Conservation (phyloP, 1,284 basidiomycete species). For the Leccinum ponderosum region DNA sequence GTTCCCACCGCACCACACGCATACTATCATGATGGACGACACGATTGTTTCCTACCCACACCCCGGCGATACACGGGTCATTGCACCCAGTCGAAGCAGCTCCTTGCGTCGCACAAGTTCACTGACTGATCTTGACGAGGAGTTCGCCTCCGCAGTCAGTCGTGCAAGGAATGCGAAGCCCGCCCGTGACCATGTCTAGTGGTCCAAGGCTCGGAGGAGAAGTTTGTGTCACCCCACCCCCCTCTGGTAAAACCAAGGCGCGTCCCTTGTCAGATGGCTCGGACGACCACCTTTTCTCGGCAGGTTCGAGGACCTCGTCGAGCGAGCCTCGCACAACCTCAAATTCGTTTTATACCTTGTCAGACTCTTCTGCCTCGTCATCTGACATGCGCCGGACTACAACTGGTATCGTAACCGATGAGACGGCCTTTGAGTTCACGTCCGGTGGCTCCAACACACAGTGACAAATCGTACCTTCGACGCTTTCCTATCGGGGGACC, state of each 20-base stretch:
- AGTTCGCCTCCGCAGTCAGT: conserved; percentile 54
- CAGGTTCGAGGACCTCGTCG: too few species aligned
- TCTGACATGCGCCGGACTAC: conserved; percentile 32
- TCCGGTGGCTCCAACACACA: conserved; percentile 42
- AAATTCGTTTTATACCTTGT: too few species aligned
- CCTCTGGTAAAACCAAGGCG: conserved; percentile 45
- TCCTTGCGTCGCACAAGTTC: conserved; percentile 70
- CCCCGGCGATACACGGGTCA: conserved; percentile 64
- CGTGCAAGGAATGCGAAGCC: conserved; percentile 45
- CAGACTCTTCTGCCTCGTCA: too few species aligned
- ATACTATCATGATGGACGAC: conserved; percentile 60
- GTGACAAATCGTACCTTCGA: too few species aligned
- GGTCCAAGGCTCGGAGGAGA: conserved; percentile 49
- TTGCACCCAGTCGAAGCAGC: conserved; percentile 61
- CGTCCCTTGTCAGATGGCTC: conserved; percentile 36
- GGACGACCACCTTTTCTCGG: too few species aligned
- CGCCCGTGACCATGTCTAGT: conserved; percentile 52
- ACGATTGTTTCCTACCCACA: conserved; percentile 63
- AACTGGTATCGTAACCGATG: conserved; percentile 36
- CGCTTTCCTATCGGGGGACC: too few species aligned
- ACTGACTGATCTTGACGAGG: conserved; percentile 72
- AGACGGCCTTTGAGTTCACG: conserved; percentile 40
- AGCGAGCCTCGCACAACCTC: too few species aligned
- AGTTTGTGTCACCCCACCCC: conserved; percentile 63
- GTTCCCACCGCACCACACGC: conserved; percentile 36